Base-by-base conservation (phyloP, 352 stramenopile species). In the Pythium vanterpoolii region DNA sequence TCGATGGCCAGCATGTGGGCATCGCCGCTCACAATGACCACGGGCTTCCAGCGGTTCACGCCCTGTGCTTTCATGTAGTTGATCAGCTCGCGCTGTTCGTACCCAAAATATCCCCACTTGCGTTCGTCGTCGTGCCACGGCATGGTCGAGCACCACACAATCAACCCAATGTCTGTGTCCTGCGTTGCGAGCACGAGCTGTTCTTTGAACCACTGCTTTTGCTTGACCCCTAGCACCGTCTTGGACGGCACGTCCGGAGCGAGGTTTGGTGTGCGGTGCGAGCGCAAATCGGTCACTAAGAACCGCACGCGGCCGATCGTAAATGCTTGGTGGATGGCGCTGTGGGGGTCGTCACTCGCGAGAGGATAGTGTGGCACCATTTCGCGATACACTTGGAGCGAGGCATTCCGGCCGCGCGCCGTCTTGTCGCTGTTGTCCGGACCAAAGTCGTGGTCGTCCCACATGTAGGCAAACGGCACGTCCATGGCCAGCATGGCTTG, bases 1-100 rank as follows among this genome's bases (percentile, higher is more conserved):
- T 96, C 88, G 16, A 94, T 73, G 10, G 87, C 88, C 11, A 96
- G 68, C 88, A 96, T 96, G 60, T 96, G 88, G 31, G 88, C 88
- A 51, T 96, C 88, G 19, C 88, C 88, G 47, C 80, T 90, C 14
- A 95, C 66, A 47, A 96, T 88, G 13, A 96, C 71, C 42, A 96
- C 77, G 2, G 77, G 79, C 24, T 89, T 82, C 68, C 69, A 85
- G 33, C 74, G 76, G 60, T 87, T 88, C 18, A 92, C 65, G 5
- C 66, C 77, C 33, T 90, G 75, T 1, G 44, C 74, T 48, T 79
- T 74, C 56, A 95, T 83, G 51, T 80, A 93, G 62, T 77, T 77
- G 56, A 93, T 69, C 31, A 96, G 68, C 51, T 93, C 83, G 16
- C 73, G 62, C 50, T 93, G 82, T 52, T 96, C 88, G 45, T 91